Conservation (phyloP, 371 early-diverging fungal genomes). For the Syncephalis fuscata region DNA sequence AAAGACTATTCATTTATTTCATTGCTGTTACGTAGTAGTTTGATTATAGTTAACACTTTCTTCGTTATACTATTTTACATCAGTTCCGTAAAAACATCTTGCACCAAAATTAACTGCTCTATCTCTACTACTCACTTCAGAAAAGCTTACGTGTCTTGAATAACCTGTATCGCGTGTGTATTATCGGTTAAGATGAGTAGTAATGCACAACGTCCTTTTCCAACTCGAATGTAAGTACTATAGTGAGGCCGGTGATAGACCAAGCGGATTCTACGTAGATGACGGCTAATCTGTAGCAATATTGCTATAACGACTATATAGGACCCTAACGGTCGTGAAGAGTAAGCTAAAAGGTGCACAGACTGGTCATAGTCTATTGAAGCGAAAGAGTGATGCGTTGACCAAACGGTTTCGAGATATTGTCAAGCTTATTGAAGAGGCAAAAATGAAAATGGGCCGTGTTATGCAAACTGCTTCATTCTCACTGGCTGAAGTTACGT, state of each 20-base stretch:
- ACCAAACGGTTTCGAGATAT: conserved; percentile 91
- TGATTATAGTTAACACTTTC: too few species aligned
- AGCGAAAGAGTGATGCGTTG: conserved; percentile 96
- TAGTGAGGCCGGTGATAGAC: background rate
- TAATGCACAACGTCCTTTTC: conserved; percentile 23
- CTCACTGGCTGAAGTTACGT: conserved; percentile 95
- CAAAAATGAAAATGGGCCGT: conserved; percentile 64
- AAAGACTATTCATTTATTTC: too few species aligned
- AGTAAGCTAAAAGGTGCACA: conserved; percentile 93
- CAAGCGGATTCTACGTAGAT: background rate
- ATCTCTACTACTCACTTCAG: too few species aligned
- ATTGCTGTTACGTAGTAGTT: too few species aligned
- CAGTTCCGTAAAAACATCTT: too few species aligned
- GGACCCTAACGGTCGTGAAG: conserved; percentile 94
- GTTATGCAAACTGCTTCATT: conserved; percentile 96
- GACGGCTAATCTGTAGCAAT: background rate
- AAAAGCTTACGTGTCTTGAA: too few species aligned
- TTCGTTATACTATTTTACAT: too few species aligned
- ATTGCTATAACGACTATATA: conserved; percentile 10
- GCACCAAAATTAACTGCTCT: too few species aligned
- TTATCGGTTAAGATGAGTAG: too few species aligned
- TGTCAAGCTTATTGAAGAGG: conserved; percentile 87
- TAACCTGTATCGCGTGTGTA: too few species aligned
- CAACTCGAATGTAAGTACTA: conserved; percentile 66
- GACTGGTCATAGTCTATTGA: conserved; percentile 95